Percentiles rank a stretch among this genome's conserved stretches.
phyloP scores from a whole-genome alignment of 257 asterid genomes.

The Asclepias syriaca region DNA sequence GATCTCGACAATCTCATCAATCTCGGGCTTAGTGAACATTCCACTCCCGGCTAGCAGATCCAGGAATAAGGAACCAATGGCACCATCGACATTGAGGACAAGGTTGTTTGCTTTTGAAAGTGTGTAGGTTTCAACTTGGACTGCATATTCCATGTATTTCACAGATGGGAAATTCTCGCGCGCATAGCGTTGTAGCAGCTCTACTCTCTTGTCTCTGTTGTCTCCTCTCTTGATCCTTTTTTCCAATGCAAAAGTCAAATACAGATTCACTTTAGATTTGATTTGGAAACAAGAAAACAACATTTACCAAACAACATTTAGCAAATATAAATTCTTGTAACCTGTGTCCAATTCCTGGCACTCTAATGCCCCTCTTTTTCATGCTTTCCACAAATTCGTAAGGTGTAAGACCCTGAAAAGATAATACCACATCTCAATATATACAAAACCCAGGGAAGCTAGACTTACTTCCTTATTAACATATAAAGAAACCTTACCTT shows the following conservation, averaged over 20 bases:
- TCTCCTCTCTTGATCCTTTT: constrained; percentile 94
- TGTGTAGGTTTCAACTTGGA: constrained; percentile 90
- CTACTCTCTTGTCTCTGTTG: constrained; percentile 99
- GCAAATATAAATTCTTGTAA: constrained; percentile 19
- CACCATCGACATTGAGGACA: constrained; percentile 96
- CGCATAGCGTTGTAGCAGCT: constrained; percentile 70
- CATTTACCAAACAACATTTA: background rate
- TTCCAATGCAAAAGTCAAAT: constrained; percentile 10
- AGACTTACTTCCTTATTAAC: background rate
- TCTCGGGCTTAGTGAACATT: constrained; percentile 92
- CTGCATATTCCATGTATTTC: constrained; percentile 99
- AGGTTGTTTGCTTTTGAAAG: constrained; percentile 94
- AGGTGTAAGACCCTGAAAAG: constrained; percentile 71
- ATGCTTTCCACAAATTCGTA: constrained; percentile 95
- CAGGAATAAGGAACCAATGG: constrained; percentile 95
- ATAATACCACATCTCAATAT: constrained; percentile 3
- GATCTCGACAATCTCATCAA: constrained; percentile 83
- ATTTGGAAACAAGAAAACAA: background rate
- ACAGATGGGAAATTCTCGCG: constrained; percentile 91
- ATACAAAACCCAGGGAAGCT: background rate
- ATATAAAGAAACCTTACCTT: constrained; percentile 37
- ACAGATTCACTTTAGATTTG: background rate
- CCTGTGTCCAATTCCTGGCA: constrained; percentile 99
- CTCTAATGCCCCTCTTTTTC: constrained; percentile 99
- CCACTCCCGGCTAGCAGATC: constrained; percentile 99